Base-by-base conservation (phyloP, 1,284 basidiomycete genomes). In the Pascua guehoae region DNA sequence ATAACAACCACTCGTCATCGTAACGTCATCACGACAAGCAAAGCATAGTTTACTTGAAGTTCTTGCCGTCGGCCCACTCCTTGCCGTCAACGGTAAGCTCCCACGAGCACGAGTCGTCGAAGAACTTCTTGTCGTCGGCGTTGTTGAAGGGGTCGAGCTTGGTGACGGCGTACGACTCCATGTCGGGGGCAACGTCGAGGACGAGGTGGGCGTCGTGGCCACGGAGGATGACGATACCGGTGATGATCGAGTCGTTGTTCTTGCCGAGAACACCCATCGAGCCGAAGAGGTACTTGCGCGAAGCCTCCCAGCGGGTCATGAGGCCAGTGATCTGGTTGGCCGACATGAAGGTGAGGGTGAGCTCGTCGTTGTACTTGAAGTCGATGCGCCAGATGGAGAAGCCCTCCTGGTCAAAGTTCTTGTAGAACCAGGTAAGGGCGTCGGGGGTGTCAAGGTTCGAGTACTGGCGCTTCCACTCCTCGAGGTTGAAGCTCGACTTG, bases 391-490 rank as follows among this genome's bases (percentile, higher is more conserved):
- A 95, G 75, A 88, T 77, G 62, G 92, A 95, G 86, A 87, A 98
- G 49, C 94, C 94, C 65, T 88, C 85, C 62, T 84, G 78, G 82
- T 97, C 94, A 78, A 86, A 93, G 88, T 92, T 87, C 77, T 90
- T 72, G 82, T 93, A 91, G 84, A 94, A 88, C 90, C 90, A 94
- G 47, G 71, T 68, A 54, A 78, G 61, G 75, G 91, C 88, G 41
- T 87, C 88, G 58, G 89, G 86, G 41, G 94, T 97, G 56, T 97
- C 94, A 79, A 88, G 87, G 87, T 98, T 98, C 68, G 92, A 96
- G 84, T 98, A 98, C 58, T 89, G 87, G 53, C 92, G 87, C 81
- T 98, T 98, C 90, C 91, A 96, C 80, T 97, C 93, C 78, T 98
- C 94, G 57, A 98, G 86, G 81, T 93, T 92, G 82, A 97, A 89